Base-by-base conservation (phyloP, 2,329 filamentous ascomycete species). In the Colletotrichum siamense region DNA sequence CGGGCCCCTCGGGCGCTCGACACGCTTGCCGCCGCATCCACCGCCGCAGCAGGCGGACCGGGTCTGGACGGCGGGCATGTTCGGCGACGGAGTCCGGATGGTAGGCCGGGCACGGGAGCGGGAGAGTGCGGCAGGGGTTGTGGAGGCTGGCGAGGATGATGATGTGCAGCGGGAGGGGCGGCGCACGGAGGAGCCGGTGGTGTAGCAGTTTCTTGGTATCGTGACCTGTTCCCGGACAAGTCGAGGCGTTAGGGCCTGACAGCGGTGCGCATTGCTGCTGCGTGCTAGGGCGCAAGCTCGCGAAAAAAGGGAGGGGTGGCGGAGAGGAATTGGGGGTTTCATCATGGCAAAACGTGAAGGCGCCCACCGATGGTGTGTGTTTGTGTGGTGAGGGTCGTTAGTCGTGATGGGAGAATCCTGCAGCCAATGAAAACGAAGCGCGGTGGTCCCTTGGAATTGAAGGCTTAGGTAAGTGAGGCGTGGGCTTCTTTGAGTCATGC, bases 21-120 rank as follows among this genome's bases (percentile, higher is more conserved):
- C 39, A 76, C 59, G 64, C 39, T 78, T 83, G 61, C 82, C 80
- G 71, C 82, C 81, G 64, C 68, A 52, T 61, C 73, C 59, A 65
- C 73, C 68, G 52, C 70, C 70, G 74, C 82, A 82, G 34, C 76
- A 84, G 10, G 82, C 83, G 16, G 81, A 79, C 76, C 73, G 81
- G 24, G 79, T 62, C 57, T 77, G 73, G 34, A 44, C 71, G 59
- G 65, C 70, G 39, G 70, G 64, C 75, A 75, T 68, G 26, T 59
- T 57, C 63, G 72, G 67, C 30, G 67, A 77, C 67, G 28, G 70
- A 28, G 64, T 24, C 34, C 44, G 70, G 22, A 36, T 52, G 39
- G 55, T 28, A 32, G 64, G 57, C 44, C 73, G 70, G 39, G 30
- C 22, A 16, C 59, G 72, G 69, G 57, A 32, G 16, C 70, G 59